Conservation (phyloP, 2,329 filamentous ascomycete species). For the Taxawa tesnikishii region DNA sequence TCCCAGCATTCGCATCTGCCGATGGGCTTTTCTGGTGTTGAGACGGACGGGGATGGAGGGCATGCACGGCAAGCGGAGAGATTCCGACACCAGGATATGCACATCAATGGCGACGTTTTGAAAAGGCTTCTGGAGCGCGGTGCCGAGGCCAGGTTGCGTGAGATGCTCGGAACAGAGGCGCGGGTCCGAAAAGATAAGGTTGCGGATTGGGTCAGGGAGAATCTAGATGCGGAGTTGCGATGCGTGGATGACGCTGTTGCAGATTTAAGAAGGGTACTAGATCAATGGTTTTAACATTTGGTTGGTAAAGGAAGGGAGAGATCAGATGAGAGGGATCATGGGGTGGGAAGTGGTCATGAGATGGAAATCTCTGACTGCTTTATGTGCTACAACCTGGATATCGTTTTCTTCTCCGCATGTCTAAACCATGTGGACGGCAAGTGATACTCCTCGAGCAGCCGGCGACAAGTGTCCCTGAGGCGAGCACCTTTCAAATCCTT, state of each 20-base stretch:
- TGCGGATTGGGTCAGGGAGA: slow-evolving; percentile 17
- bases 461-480: too few species aligned
- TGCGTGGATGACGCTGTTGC: slow-evolving; percentile 12
- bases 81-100: slow-evolving; percentile 14
- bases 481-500: too few species aligned
- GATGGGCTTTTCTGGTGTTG: slow-evolving; percentile 11
- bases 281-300: slow-evolving; percentile 6
- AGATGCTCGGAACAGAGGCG: slow-evolving; percentile 11
- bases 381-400: too few species aligned
- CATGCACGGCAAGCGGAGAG: slow-evolving; percentile 14
- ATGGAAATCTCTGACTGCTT: too few species aligned
- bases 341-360: too few species aligned
- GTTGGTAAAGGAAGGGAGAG: background rate
- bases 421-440: too few species aligned
- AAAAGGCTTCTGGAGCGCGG: slow-evolving; percentile 18
- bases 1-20: slow-evolving; percentile 12
- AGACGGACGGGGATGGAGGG: slow-evolving; percentile 7
- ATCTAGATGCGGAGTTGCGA: slow-evolving; percentile 16
- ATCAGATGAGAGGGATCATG: background rate
- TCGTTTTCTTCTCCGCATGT: too few species aligned
- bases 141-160: slow-evolving; percentile 11
- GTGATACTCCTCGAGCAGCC: too few species aligned
- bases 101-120: slow-evolving; percentile 31
- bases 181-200: slow-evolving; percentile 11
- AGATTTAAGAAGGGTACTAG: slow-evolving; percentile 10